These are phyloP conservation scores for Claviceps digitariae DNA, from an alignment of 2,329 filamentous ascomycete species.

Conservation along the genomic window DNA sequence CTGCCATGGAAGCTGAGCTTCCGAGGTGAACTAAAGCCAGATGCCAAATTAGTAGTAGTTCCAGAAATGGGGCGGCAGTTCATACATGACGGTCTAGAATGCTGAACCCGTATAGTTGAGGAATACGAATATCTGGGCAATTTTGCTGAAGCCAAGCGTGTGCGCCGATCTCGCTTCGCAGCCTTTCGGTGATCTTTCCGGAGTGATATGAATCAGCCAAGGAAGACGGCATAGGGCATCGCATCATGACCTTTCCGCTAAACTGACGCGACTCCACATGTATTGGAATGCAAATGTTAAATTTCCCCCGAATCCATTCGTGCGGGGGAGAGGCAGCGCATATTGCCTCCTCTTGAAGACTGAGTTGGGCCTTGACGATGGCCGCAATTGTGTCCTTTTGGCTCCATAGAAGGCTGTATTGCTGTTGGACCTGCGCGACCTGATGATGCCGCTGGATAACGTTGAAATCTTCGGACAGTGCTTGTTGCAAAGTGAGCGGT, in stretches of 20 bases:
- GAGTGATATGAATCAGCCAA: conserved; percentile 23
- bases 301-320: conserved; percentile 20
- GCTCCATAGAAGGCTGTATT: conserved; percentile 1
- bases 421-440: neutral
- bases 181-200: conserved; percentile 29
- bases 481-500: neutral
- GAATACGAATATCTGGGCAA: conserved; percentile 14
- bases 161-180: conserved; percentile 16
- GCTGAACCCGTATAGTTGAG: conserved; percentile 13
- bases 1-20: conserved; percentile 6
- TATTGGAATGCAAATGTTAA: conserved; percentile 22
- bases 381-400: conserved; percentile 9
- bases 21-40: conserved; percentile 7
- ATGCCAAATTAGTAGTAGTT: conserved; percentile 5
- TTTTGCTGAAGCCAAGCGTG: conserved; percentile 15
- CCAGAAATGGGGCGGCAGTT: neutral
- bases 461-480: neutral
- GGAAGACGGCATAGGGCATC: conserved; percentile 20
- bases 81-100: conserved; percentile 7
- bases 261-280: conserved; percentile 12
- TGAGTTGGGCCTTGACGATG: conserved; percentile 13
- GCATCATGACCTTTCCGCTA: conserved; percentile 14
- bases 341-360: conserved; percentile 10
- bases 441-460: conserved; percentile 1
- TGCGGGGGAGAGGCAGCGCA: conserved; percentile 12